Evolutionary conservation across 1,139 yeast genomes (phyloP), one percentile per base, ranked within the genome.

Genomic region (Saccharomyces uvarum): DNA sequence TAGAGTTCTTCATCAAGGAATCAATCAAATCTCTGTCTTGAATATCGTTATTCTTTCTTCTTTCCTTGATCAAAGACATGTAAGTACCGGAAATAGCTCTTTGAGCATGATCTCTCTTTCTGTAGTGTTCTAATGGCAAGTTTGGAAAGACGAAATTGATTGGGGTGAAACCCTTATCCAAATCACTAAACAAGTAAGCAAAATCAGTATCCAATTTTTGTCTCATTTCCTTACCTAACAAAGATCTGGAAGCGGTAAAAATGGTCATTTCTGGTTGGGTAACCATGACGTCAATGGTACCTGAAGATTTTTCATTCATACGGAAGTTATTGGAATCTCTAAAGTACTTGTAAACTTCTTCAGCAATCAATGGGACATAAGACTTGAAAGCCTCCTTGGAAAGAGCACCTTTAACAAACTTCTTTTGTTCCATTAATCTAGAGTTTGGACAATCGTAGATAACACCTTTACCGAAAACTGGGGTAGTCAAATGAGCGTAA

Each of bases 91-190:
- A 82, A 65, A 93, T 89, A 67, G 80, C 86, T 62, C 76, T 78
- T 73, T 91, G 98, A 51, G 99, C 99, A 47, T 76, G 73, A 71
- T 93, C 98, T 74, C 99, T 86, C 65, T 77, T 82, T 75, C 81
- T 78, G 75, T 91, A 90, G 55, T 83, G 80, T 50, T 97, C 96
- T 65, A 91, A 79, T 46, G 99, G 99, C 70, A 93, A 78, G 74
- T 90, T 78, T 49, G 97, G 95, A 81, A 93, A 90, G 44, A 91
- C 97, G 73, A 93, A 93, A 76, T 95, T 93, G 63, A 95, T 75
- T 50, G 99, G 98, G 54, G 96, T 88, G 76, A 93, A 95, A 47
- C 99, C 99, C 74, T 88, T 90, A 73, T 93, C 99, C 66, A 93
- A 83, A 72, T 93, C 99, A 56, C 89, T 77, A 73, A 88, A 95